These are phyloP conservation scores for Apiospora malaysiana DNA, from an alignment of 2,329 filamentous ascomycete genomes.

Conservation along the genomic window DNA sequence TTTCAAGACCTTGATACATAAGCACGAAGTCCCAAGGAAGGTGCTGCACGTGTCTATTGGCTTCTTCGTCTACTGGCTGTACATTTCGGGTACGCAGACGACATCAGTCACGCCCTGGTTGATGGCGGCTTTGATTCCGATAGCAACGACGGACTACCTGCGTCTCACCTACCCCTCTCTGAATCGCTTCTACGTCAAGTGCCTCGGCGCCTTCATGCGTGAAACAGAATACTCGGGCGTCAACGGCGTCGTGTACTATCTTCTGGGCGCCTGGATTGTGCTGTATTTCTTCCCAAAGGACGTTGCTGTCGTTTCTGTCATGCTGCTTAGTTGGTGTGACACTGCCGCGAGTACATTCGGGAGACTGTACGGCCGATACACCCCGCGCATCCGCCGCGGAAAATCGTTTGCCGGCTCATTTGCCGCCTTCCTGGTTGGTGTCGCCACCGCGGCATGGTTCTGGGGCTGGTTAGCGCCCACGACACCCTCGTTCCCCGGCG, in stretches of 20 bases:
- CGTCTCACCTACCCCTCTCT: conserved; percentile 82
- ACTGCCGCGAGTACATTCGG: conserved; percentile 96
- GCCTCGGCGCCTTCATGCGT: conserved; percentile 90
- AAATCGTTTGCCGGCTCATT: conserved; percentile 92
- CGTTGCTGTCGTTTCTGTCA: conserved; percentile 83
- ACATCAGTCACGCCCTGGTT: conserved; percentile 82
- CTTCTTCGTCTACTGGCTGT: conserved; percentile 88
- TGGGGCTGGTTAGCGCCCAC: conserved; percentile 84
- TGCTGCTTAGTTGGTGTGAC: conserved; percentile 97
- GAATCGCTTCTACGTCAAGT: conserved; percentile 85
- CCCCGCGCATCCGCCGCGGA: conserved; percentile 79
- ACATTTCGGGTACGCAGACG: conserved; percentile 79
- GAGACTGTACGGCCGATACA: conserved; percentile 86
- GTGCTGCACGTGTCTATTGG: conserved; percentile 94
- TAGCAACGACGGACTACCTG: conserved; percentile 80
- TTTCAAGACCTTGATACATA: conserved; percentile 91
- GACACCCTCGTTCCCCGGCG: conserved; percentile 69
- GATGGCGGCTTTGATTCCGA: conserved; percentile 80
- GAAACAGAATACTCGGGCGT: conserved; percentile 93
- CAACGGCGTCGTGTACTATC: conserved; percentile 97
- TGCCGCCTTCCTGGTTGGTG: conserved; percentile 82
- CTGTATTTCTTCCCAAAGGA: conserved; percentile 92
- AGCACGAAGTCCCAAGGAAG: conserved; percentile 96
- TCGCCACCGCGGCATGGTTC: conserved; percentile 83
- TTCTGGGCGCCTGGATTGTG: conserved; percentile 87